These are phyloP conservation scores for Exsudoporus floridanus DNA, from an alignment of 1,284 basidiomycete genomes.

Conservation along the genomic window DNA sequence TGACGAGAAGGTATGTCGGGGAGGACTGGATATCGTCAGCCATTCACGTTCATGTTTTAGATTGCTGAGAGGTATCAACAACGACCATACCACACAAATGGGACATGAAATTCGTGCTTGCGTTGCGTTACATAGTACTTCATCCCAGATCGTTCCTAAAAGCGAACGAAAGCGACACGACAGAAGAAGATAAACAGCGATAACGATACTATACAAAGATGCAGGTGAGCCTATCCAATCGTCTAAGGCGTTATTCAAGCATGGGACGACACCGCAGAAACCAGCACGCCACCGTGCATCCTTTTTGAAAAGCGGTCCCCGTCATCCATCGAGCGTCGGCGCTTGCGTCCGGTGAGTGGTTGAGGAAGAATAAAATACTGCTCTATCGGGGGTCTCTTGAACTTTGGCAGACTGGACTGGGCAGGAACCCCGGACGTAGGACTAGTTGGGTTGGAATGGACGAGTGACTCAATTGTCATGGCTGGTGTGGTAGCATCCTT, in stretches of 20 bases:
- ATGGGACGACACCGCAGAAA: conserved; percentile 14
- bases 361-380: conserved; percentile 43
- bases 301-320: conserved; percentile 29
- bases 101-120: conserved; percentile 11
- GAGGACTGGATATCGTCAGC: background rate
- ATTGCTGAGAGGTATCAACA: background rate
- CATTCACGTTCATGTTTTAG: conserved; percentile 14
- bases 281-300: conserved; percentile 14
- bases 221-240: conserved; percentile 3
- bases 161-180: background rate
- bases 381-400: conserved; percentile 39
- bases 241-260: conserved; percentile 5
- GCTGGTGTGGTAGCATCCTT: conserved; percentile 37
- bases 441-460: conserved; percentile 62
- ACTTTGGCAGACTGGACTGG: conserved; percentile 16
- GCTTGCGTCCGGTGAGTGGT: conserved; percentile 24
- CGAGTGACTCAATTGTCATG: conserved; percentile 60
- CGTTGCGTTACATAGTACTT: background rate
- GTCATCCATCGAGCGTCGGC: conserved; percentile 33
- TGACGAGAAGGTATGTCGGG: background rate
- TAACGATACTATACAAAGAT: conserved; percentile 35
- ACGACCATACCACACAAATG: background rate
- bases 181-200: conserved; percentile 16
- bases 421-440: conserved; percentile 35
- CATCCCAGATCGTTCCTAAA: background rate